Evolutionary conservation across 441 rosid genomes (phyloP), one percentile per base, ranked within the genome.

Genomic region (Viola pubescens): DNA sequence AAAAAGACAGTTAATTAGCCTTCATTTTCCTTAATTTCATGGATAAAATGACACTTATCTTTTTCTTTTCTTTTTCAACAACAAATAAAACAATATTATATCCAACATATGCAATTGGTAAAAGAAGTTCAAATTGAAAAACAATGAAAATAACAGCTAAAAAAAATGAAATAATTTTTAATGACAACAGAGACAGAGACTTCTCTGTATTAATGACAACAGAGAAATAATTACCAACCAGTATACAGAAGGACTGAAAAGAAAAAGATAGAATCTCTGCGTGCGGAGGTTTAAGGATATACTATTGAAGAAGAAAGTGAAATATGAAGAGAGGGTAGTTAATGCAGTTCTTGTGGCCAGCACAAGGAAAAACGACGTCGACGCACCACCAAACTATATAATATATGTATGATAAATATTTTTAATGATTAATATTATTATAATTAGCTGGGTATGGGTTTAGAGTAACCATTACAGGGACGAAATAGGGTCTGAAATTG

Each of bases 231-330:
- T 65, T 41, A 59, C 70, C 68, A 69, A 55, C 10, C 34, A 26
- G 34, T 26, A 26, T 1, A 2, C 34, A 2, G 34, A 26, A 26
- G 2, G 34, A 2, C 34, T 26, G 34, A 2, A 26, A 26, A 26
- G 3, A 26, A 26, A 26, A 26, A 26, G 8, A 59, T 41, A 64
- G 63, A 73, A 77, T 58, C 8, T 60, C 14, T 50, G 3, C 16
- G 55, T 50, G 3, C 16, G 55, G 54, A 65, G 56, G 43, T 51
- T 48, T 48, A 49, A 19, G 59, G 55, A 26, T 59, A 44, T 14
- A n/a, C n/a, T n/a, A 48, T 54, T 66, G 60, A 55, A 45, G 62
- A 63, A 69, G 58, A 65, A 67, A 70, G 68, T 11, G 0, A 70
- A 48, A 55, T 26, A 67, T 10, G 65, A 26, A 26, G 34, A 26